Percentiles rank a stretch among this genome's conserved stretches.
These are phyloP conservation scores for Saxispiralis lemnorum DNA, from an alignment of 495 filamentous ascomycete species.

Conservation along the genomic window DNA sequence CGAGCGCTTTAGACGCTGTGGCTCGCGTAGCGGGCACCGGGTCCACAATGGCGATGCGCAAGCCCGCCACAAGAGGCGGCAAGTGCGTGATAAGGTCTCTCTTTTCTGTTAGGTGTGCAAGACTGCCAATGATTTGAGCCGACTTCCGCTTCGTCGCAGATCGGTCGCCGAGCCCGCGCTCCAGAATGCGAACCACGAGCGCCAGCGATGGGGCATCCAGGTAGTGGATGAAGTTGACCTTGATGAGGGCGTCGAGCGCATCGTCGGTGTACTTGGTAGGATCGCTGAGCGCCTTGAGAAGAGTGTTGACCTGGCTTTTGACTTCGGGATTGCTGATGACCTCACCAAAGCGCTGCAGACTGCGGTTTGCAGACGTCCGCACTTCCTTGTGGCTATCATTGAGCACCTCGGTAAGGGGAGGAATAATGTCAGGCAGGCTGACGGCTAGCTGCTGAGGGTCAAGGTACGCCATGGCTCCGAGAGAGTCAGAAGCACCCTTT, in stretches of 20 bases:
- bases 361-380: conserved; percentile 74
- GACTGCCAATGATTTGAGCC: conserved; percentile 87
- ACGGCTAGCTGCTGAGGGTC: conserved; percentile 84
- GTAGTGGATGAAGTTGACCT: conserved; percentile 89
- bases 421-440: conserved; percentile 89
- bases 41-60: conserved; percentile 78
- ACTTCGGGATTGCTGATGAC: conserved; percentile 97
- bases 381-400: conserved; percentile 99
- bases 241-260: conserved; percentile 82
- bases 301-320: conserved; percentile 69
- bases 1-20: conserved; percentile 87
- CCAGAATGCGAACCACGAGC: conserved; percentile 82
- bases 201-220: conserved; percentile 89
- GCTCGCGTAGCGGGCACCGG: conserved; percentile 93
- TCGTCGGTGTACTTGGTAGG: conserved; percentile 95
- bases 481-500: conserved; percentile 86
- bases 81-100: conserved; percentile 85
- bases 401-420: conserved; percentile 76
- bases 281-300: conserved; percentile 91
- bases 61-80: conserved; percentile 77
- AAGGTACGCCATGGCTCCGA: conserved; percentile 95
- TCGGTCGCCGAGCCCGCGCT: conserved; percentile 75
- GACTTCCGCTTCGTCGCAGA: conserved; percentile 91
- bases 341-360: conserved; percentile 90
- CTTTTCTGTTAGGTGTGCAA: conserved; percentile 89